Evolutionary conservation across 768 basidiomycete genomes (phyloP), one percentile per base, ranked within the genome.

Genomic region (Suillus luteus): DNA sequence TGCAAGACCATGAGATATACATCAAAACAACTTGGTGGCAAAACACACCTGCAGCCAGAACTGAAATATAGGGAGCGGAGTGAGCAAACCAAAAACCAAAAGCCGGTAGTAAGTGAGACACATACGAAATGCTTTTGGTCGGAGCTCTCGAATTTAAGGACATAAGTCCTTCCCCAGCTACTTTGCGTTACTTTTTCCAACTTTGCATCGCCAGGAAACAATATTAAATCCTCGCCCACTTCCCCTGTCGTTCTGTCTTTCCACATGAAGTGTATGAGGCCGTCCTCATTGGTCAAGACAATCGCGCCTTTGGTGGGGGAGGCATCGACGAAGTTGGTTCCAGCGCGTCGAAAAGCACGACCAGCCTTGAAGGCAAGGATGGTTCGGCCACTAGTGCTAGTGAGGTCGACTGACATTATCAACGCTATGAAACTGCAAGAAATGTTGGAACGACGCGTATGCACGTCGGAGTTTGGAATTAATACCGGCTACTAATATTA

Each of bases 91-190:
- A 66, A 49, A 54, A 40, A 27, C 22, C 15, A 31, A 61, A 12
- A 46, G 46, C 27, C 37, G 22, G n/a, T 51, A 55, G 8, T 40
- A 19, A 62, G 40, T 2, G 64, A 11, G n/a, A 31, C 19, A 81
- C 87, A 76, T 71, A 96, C 95, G 75, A 97, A 96, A 75, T 95
- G 91, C 66, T 87, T 86, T 72, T 93, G 91, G 73, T 93, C 85
- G 15, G 94, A 96, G 24, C 92, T 94, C 0, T 90, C 88, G 79
- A 97, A 96, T 77, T 92, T 93, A 74, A 96, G 88, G 66, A 96
- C 92, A 69, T 92, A 93, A 5, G 90, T 87, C 65, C 93, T 81
- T 7, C 91, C 92, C 38, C 80, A 80, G 0, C 78, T 71, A 11
- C 89, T 84, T 70, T 93, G 86, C 2, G 83, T 65, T 11, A 96